A percentile compares a stretch with the other conserved stretches of the same genome.
Evolutionary conservation across 2,329 filamentous ascomycete species (phyloP).

Genomic region (Pyrenophora teres): DNA sequence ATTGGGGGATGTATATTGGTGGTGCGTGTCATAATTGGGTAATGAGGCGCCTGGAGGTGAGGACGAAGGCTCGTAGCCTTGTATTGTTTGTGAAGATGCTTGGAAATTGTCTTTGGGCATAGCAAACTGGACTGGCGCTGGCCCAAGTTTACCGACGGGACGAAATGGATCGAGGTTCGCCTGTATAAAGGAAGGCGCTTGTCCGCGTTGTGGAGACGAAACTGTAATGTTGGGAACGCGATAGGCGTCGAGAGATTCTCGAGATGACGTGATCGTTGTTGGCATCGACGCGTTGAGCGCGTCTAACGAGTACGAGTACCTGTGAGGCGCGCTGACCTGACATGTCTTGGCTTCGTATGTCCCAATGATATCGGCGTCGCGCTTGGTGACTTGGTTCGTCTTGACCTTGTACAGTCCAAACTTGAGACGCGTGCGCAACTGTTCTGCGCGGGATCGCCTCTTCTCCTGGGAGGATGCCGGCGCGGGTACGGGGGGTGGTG

Average conservation of each 20-base stretch:
- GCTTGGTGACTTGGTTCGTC: slow-evolving; percentile 71
- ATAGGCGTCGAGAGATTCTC: slow-evolving; percentile 14
- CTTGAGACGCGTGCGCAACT: slow-evolving; percentile 69
- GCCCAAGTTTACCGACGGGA: slow-evolving; percentile 38
- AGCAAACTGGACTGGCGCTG: slow-evolving; percentile 48
- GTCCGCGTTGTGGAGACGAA: slow-evolving; percentile 32
- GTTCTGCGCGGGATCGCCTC: slow-evolving; percentile 63
- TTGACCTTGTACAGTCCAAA: slow-evolving; percentile 76
- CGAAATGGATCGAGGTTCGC: slow-evolving; percentile 41
- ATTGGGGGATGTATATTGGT: slow-evolving; percentile 29
- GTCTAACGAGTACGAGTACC: slow-evolving; percentile 18
- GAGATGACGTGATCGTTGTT: slow-evolving; percentile 26
- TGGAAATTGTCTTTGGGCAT: slow-evolving; percentile 29
- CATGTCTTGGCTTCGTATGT: slow-evolving; percentile 32
- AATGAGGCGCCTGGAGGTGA: slow-evolving; percentile 27
- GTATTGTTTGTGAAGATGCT: slow-evolving; percentile 46
- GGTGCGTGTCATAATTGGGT: slow-evolving; percentile 27
- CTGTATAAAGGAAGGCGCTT: slow-evolving; percentile 30
- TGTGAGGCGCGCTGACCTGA: slow-evolving; percentile 20
- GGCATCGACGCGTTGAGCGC: slow-evolving; percentile 25
- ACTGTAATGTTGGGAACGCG: slow-evolving; percentile 37
- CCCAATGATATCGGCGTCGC: slow-evolving; percentile 61
- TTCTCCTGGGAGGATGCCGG: slow-evolving; percentile 12
- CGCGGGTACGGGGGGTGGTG: slow-evolving; percentile 13
- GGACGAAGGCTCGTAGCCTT: slow-evolving; percentile 34